phyloP scores from a whole-genome alignment of 805 yeast species.

The Barnettozyma pratensis region DNA sequence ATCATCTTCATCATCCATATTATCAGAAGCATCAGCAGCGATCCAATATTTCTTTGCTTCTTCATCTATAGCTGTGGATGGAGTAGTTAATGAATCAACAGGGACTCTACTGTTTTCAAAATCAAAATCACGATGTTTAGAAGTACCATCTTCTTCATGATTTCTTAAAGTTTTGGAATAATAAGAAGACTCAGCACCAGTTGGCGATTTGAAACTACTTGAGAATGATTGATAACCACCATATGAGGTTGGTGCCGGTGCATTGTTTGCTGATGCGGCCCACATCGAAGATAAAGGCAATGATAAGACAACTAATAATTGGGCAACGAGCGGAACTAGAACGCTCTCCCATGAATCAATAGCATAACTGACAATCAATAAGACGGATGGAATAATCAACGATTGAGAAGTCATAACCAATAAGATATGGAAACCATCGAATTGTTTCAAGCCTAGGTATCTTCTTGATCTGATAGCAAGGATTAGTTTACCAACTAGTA shows the following conservation, averaged over 20 bases:
- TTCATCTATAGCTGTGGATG: conserved; percentile 31
- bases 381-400: conserved; percentile 67
- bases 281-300: conserved; percentile 84
- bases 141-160: conserved; percentile 2
- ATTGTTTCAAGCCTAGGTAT: conserved; percentile 72
- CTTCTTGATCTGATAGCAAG: conserved; percentile 70
- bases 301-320: conserved; percentile 61
- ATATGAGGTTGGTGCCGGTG: conserved; percentile 36
- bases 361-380: conserved; percentile 54
- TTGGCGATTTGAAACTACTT: conserved; percentile 7
- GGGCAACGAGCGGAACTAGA: conserved; percentile 46
- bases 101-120: conserved; percentile 1
- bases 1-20: conserved; percentile 13
- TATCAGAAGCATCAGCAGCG: conserved; percentile 14
- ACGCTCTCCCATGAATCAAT: conserved; percentile 30
- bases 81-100: conserved; percentile 24
- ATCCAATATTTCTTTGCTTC: conserved; percentile 33
- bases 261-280: conserved; percentile 68
- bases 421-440: conserved; percentile 75
- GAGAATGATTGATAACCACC: conserved; percentile 8
- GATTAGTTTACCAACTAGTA: conserved; percentile 59
- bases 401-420: conserved; percentile 81
- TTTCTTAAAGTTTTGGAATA: conserved; percentile 16
- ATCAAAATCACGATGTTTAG: conserved; percentile 1
- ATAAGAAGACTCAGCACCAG: conserved; percentile 15